Evolutionary conservation across 108 stramenopile species (phyloP).

Genomic region (Stephanodiscus minutulus): DNA sequence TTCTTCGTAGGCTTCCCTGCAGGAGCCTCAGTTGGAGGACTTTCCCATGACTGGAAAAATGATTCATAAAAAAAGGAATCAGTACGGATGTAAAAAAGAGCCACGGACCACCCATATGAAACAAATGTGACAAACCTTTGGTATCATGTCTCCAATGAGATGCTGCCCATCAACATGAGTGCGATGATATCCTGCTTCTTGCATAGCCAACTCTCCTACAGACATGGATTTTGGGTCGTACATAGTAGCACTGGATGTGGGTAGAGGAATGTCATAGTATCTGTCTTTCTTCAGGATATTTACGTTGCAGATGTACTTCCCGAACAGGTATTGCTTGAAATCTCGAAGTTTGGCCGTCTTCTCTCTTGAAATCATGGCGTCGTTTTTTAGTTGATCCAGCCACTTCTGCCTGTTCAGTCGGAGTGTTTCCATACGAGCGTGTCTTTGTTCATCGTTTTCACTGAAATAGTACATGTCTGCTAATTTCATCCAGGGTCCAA

Average conservation of each 20-base stretch:
- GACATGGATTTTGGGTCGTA: constrained; percentile 45
- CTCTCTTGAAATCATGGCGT: constrained; percentile 58
- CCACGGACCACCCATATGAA: not conserved
- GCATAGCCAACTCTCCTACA: constrained; percentile 71
- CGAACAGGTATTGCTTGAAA: constrained; percentile 82
- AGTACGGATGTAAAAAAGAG: not conserved
- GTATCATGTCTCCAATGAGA: constrained; percentile 75
- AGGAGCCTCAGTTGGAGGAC: constrained; percentile 58
- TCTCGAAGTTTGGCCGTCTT: constrained; percentile 64
- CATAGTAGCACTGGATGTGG: constrained; percentile 65
- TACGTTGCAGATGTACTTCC: constrained; percentile 60
- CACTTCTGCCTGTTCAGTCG: constrained; percentile 24
- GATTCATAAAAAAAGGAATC: not conserved
- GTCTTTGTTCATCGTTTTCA: constrained; percentile 55
- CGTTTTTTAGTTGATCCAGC: constrained; percentile 32
- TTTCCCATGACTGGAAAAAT: constrained; percentile 17
- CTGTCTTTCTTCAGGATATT: constrained; percentile 72
- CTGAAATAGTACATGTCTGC: constrained; percentile 64
- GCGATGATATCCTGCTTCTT: constrained; percentile 72
- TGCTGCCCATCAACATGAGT: constrained; percentile 68
- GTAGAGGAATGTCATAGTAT: constrained; percentile 64
- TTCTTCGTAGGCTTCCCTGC: constrained; percentile 65
- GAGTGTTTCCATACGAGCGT: constrained; percentile 19
- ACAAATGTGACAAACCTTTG: constrained; percentile 33
- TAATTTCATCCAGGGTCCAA: constrained; percentile 87